phyloP scores from a whole-genome alignment of 345 rosid species.

The Hibiscus trionum region DNA sequence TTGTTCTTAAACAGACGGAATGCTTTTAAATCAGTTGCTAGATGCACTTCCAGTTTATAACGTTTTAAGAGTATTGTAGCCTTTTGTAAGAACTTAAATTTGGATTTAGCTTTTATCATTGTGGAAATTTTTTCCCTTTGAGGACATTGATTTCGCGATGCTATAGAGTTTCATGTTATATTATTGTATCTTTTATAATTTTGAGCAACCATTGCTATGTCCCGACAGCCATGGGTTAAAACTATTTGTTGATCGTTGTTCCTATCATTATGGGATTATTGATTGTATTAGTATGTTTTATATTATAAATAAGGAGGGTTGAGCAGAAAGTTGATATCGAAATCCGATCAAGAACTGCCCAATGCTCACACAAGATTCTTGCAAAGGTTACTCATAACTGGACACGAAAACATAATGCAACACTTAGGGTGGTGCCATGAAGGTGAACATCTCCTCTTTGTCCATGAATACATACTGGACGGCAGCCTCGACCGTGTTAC shows the following conservation, averaged over 20 bases:
- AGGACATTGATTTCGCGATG: not conserved
- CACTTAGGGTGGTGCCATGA: constrained; percentile 43
- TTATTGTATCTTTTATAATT: not conserved
- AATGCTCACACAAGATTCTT: constrained; percentile 27
- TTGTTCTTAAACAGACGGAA: not conserved
- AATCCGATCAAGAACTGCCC: constrained; percentile 20
- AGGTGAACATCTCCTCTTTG: constrained; percentile 25
- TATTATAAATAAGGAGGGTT: constrained; percentile 7
- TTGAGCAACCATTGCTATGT: not conserved
- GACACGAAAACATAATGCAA: constrained; percentile 40
- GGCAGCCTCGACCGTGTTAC: constrained; percentile 33
- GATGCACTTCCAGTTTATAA: not conserved
- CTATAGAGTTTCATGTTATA: not conserved
- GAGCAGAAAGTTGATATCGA: constrained; percentile 19
- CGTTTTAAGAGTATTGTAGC: not conserved
- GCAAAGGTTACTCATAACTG: constrained; percentile 29
- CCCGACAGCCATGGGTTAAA: not conserved
- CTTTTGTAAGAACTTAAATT: not conserved
- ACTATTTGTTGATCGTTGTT: constrained; percentile 8
- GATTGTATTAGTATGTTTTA: not conserved
- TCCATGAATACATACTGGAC: constrained; percentile 35
- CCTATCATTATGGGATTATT: constrained; percentile 10
- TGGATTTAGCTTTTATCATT: not conserved
- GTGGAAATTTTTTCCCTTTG: not conserved
- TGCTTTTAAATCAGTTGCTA: not conserved